phyloP scores from a whole-genome alignment of 441 rosid genomes.

The Arabidopsis hybrid region DNA sequence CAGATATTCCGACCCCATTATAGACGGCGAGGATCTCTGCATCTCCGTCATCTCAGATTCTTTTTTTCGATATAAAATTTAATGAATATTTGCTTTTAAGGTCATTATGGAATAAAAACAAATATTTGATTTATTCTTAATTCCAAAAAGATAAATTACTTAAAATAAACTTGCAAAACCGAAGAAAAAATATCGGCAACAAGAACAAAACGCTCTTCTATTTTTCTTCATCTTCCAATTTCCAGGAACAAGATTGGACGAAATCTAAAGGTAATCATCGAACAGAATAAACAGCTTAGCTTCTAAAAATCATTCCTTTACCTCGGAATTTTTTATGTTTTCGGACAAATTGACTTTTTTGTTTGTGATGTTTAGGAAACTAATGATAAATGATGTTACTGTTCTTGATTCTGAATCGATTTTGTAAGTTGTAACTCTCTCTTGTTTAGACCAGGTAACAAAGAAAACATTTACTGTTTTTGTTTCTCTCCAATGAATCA shows the following conservation, averaged over 20 bases:
- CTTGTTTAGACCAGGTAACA: constrained; percentile 8
- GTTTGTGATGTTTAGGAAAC: constrained; percentile 26
- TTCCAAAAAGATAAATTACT: constrained; percentile 16
- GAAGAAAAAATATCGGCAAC: constrained; percentile 34
- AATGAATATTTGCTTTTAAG: constrained; percentile 3
- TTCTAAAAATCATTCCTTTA: not conserved
- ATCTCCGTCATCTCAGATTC: constrained; percentile 45
- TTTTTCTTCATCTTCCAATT: constrained; percentile 24
- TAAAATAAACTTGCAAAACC: constrained; percentile 4
- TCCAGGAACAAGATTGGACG: constrained; percentile 31
- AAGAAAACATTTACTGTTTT: not conserved
- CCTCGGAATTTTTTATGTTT: constrained; percentile 1
- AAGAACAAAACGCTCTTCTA: constrained; percentile 33
- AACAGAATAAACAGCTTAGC: not conserved
- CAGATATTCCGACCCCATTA: constrained; percentile 41
- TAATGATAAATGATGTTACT: not conserved
- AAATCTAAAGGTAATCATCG: constrained; percentile 33
- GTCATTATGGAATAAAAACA: constrained; percentile 30
- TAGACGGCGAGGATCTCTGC: constrained; percentile 44
- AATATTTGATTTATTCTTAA: not conserved
- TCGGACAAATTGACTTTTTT: constrained; percentile 27
- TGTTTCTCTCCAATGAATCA: not conserved
- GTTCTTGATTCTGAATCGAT: constrained; percentile 32
- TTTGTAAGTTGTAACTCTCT: constrained; percentile 3
- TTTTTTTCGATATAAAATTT: constrained; percentile 18